Conservation (phyloP, 83 land plant species). For the Thuja plicata region DNA sequence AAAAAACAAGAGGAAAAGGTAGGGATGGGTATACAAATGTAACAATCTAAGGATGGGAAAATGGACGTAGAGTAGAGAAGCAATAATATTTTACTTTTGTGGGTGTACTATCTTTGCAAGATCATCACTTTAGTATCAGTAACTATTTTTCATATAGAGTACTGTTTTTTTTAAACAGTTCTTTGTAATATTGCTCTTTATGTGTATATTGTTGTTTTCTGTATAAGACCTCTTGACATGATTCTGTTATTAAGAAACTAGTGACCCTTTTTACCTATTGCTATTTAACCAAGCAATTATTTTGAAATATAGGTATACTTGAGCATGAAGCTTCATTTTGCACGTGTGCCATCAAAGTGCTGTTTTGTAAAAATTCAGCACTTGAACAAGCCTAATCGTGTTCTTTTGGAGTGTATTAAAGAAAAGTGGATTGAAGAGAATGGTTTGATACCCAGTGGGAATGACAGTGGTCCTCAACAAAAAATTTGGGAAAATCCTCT, state of each 20-base stretch:
- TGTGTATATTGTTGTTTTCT: background rate
- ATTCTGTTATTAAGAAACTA: background rate
- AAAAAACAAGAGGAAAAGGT: too few relatives aligned
- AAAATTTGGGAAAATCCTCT: slow-evolving; percentile 54
- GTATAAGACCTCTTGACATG: background rate
- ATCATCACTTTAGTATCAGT: background rate
- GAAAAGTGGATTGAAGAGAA: slow-evolving; percentile 47
- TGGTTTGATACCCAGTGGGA: slow-evolving; percentile 42
- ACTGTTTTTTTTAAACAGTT: background rate
- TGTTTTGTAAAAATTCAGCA: slow-evolving; percentile 41
- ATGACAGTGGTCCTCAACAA: slow-evolving; percentile 37
- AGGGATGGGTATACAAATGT: too few relatives aligned
- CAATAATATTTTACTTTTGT: too few relatives aligned
- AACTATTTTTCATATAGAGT: background rate
- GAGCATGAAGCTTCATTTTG: slow-evolving; percentile 61
- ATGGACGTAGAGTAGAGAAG: too few relatives aligned
- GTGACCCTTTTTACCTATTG: background rate
- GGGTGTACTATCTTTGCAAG: background rate
- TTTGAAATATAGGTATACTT: slow-evolving; percentile 30
- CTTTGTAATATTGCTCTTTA: background rate
- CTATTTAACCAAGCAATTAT: background rate
- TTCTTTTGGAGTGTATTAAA: slow-evolving; percentile 37
- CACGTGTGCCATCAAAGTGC: slow-evolving; percentile 50
- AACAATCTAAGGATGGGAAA: too few relatives aligned
- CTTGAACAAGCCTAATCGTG: slow-evolving; percentile 36